phyloP scores from a whole-genome alignment of 495 filamentous ascomycete genomes.

The Acidiella bohemica region DNA sequence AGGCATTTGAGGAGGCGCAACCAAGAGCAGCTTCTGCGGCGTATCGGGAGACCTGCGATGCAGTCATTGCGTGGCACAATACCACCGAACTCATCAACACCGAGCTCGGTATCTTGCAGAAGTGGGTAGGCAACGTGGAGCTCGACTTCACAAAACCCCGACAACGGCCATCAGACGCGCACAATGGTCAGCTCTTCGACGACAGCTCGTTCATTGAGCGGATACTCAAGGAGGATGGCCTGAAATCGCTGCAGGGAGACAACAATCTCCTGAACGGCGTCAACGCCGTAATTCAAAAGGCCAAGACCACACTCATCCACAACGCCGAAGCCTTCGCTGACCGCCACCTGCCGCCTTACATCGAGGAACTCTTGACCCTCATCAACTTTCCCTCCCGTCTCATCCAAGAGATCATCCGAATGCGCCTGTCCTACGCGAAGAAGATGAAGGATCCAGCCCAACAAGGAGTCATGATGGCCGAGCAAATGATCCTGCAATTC shows the following conservation, averaged over 20 bases:
- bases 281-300: slow-evolving; percentile 74
- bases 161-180: slow-evolving; percentile 34
- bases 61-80: slow-evolving; percentile 91
- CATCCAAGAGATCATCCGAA: slow-evolving; percentile 90
- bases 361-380: slow-evolving; percentile 85
- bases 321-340: slow-evolving; percentile 77
- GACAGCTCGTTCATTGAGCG: slow-evolving; percentile 88
- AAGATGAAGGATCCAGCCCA: slow-evolving; percentile 85
- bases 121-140: slow-evolving; percentile 92
- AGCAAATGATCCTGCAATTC: slow-evolving; percentile 94
- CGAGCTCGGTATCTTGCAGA: slow-evolving; percentile 74
- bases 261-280: slow-evolving; percentile 75
- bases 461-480: slow-evolving; percentile 78
- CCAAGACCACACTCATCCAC: slow-evolving; percentile 78
- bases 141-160: slow-evolving; percentile 68
- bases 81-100: slow-evolving; percentile 97
- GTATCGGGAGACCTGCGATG: slow-evolving; percentile 67
- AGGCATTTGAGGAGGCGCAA: slow-evolving; percentile 56
- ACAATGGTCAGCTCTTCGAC: slow-evolving; percentile 54
- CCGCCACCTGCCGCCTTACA: slow-evolving; percentile 88
- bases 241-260: slow-evolving; percentile 79
- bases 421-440: slow-evolving; percentile 80
- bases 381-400: slow-evolving; percentile 94
- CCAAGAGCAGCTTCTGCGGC: slow-evolving; percentile 57
- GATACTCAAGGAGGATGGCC: slow-evolving; percentile 93